Evolutionary conservation across 2,329 filamentous ascomycete species (phyloP).

Genomic region (Botrytis fragariae): DNA sequence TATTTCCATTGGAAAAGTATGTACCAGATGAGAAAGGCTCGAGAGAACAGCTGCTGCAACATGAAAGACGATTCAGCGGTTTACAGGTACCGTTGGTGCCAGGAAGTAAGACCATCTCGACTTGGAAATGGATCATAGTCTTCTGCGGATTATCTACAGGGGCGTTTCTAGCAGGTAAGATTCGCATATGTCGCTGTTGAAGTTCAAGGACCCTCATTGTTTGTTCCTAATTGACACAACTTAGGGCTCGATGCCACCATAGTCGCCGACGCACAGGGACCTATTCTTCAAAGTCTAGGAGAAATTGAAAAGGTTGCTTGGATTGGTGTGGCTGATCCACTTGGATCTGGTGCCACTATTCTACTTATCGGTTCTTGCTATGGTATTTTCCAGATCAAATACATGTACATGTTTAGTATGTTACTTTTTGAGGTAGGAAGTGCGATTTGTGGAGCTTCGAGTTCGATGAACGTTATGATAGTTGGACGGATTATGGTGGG

Average conservation of each 20-base stretch:
- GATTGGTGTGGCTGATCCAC: conserved; percentile 36
- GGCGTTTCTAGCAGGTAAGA: neutral
- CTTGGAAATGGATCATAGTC: neutral
- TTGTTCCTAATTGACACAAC: neutral
- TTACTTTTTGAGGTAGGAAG: conserved; percentile 29
- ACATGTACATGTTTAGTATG: conserved; percentile 27
- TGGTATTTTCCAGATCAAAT: conserved; percentile 30
- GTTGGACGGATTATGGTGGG: neutral
- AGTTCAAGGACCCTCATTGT: neutral
- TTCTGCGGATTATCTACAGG: neutral
- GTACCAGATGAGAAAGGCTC: neutral
- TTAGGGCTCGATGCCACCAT: conserved; percentile 9
- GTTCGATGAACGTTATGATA: neutral
- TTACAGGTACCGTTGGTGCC: no score
- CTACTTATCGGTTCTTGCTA: conserved; percentile 28
- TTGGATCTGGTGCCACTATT: conserved; percentile 31
- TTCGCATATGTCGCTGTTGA: neutral
- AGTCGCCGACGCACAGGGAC: conserved; percentile 31
- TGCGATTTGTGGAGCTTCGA: conserved; percentile 30
- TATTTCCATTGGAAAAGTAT: neutral
- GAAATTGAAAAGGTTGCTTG: conserved; percentile 35
- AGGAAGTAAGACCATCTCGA: neutral
- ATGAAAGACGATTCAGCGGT: neutral
- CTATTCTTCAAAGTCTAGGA: conserved; percentile 32
- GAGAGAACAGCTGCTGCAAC: neutral